Percentiles rank a stretch among this genome's conserved stretches.
phyloP scores from a whole-genome alignment of 129 eudicot genomes.

The Oenanthe sinensis region DNA sequence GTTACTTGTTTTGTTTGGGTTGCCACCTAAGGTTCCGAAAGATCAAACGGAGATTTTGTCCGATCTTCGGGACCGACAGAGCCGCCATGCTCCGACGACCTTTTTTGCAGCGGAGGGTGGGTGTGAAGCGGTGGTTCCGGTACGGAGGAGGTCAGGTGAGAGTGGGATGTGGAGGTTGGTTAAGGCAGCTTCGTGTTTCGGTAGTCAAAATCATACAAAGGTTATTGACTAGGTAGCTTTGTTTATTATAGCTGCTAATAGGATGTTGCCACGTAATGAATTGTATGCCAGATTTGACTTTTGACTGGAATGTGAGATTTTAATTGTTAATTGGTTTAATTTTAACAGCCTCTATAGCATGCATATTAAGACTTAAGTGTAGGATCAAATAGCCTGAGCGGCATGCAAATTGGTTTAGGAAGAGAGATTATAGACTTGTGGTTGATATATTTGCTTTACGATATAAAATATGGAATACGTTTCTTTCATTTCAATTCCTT shows the following conservation, averaged over 20 bases:
- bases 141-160: constrained; percentile 7
- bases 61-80: constrained; percentile 5
- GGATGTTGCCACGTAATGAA: not conserved
- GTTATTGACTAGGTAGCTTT: not conserved
- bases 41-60: not conserved
- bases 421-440: too few species aligned
- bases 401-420: too few species aligned
- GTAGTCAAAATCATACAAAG: not conserved
- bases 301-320: too few species aligned
- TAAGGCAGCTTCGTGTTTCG: not conserved
- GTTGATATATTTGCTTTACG: too few species aligned
- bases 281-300: not conserved
- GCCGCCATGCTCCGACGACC: not conserved
- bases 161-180: constrained; percentile 12
- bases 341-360: too few species aligned
- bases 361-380: too few species aligned
- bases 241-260: not conserved
- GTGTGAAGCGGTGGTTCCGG: not conserved
- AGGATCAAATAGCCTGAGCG: too few species aligned
- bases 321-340: too few species aligned
- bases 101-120: not conserved
- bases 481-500: too few species aligned
- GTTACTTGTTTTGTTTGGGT: constrained; percentile 7
- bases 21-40: not conserved
- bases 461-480: too few species aligned